Conservation (phyloP, 192 early-diverging fungal species). For the Entomortierella beljakovae region DNA sequence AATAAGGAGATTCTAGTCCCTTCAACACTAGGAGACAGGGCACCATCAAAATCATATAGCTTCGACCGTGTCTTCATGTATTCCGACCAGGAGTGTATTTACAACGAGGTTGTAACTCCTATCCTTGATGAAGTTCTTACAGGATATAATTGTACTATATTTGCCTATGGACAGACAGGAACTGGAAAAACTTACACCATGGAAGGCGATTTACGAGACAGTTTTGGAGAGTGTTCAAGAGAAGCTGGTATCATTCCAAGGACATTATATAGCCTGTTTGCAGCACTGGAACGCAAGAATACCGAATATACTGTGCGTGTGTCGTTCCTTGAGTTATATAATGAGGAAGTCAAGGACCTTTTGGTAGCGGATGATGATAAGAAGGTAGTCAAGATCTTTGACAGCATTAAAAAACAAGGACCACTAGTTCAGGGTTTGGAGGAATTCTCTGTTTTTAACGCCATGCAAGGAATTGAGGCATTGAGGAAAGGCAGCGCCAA, state of each 20-base stretch:
- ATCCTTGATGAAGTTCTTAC: constrained; percentile 83
- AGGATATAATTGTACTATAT: constrained; percentile 84
- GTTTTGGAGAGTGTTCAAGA: constrained; percentile 51
- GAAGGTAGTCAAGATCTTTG: constrained; percentile 75
- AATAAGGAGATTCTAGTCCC: constrained; percentile 74
- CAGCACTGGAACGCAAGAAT: constrained; percentile 70
- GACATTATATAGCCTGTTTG: constrained; percentile 84
- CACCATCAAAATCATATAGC: constrained; percentile 76
- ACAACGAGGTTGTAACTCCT: constrained; percentile 79
- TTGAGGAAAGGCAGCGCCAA: constrained; percentile 80
- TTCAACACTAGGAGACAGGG: constrained; percentile 59
- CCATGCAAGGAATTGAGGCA: constrained; percentile 77
- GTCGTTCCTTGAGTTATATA: constrained; percentile 95
- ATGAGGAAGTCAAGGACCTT: constrained; percentile 95
- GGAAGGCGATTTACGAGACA: constrained; percentile 85
- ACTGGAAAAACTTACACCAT: constrained; percentile 98
- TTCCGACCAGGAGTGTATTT: constrained; percentile 82
- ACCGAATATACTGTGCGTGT: constrained; percentile 86
- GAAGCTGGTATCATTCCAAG: constrained; percentile 94
- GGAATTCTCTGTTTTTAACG: constrained; percentile 79
- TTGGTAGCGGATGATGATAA: constrained; percentile 67
- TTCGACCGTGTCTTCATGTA: constrained; percentile 94
- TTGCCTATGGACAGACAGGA: constrained; percentile 91
- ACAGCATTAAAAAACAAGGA: constrained; percentile 75
- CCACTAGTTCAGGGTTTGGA: constrained; percentile 87